phyloP scores from a whole-genome alignment of 768 basidiomycete genomes.

The Tricholoma hemisulphureum region DNA sequence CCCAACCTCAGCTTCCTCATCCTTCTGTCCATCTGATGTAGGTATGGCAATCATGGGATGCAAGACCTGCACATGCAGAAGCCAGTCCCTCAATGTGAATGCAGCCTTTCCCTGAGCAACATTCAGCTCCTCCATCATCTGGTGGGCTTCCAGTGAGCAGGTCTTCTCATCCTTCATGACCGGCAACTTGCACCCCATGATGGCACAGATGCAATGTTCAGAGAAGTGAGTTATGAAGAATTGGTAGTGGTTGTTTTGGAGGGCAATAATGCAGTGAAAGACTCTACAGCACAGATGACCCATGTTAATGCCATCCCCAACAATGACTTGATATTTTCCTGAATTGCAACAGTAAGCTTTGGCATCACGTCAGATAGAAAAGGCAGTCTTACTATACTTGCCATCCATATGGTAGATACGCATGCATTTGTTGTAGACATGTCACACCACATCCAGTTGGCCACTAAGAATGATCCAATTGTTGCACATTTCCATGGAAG shows the following conservation, averaged over 20 bases:
- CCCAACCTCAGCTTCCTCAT: background rate
- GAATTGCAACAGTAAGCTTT: background rate
- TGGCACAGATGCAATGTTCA: constrained; percentile 1
- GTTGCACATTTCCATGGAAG: constrained; percentile 25
- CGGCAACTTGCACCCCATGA: background rate
- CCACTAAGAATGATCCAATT: constrained; percentile 18
- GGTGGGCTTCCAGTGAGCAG: background rate
- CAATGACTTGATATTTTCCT: constrained; percentile 10
- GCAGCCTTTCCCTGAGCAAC: background rate
- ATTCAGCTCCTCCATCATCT: background rate
- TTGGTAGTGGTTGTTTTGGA: constrained; percentile 10
- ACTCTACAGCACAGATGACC: constrained; percentile 9
- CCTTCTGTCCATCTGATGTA: background rate
- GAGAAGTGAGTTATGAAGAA: background rate
- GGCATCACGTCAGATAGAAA: too few species aligned
- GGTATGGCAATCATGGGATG: background rate
- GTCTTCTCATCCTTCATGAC: background rate
- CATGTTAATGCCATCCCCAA: constrained; percentile 13
- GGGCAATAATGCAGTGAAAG: constrained; percentile 3
- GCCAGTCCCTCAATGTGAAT: background rate
- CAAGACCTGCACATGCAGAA: background rate
- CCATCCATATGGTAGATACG: constrained; percentile 12
- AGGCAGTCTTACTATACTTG: background rate
- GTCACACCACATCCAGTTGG: constrained; percentile 21
- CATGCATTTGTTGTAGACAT: constrained; percentile 27